Evolutionary conservation across 192 early-diverging fungal species (phyloP), one percentile per base, ranked within the genome.

Genomic region (Mortierella antarctica): DNA sequence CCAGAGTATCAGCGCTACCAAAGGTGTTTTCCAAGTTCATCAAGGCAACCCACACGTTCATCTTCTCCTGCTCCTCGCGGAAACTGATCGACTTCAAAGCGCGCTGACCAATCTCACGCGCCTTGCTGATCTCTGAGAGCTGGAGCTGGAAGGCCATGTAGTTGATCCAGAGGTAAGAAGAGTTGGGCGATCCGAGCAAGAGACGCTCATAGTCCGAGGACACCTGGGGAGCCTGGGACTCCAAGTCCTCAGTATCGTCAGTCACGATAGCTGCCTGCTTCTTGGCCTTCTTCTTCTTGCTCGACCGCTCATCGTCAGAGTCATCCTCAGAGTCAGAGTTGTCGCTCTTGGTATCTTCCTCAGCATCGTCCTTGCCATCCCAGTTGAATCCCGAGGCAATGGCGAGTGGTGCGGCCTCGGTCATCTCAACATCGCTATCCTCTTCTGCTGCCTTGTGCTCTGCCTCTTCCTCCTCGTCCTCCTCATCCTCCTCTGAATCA

Each of bases 71-170:
- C 76, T 96, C 93, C 73, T 99, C 98, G 52, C 96, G 82, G 84
- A 91, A 95, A 65, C 85, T 88, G 67, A 99, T 99, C 20, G 91
- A 93, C 83, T 94, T 96, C 63, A 99, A 85, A 17, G 98, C 98
- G 47, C 96, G 92, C 78, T 98, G 96, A 60, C 93, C 98, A 62
- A 98, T 92, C 52, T 91, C 90, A 51, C 98, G 93, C 13, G 98
- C 97, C 72, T 96, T 97, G 44, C 87, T 91, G 44, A 98, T 90
- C 84, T 99, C 97, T 0, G 96, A 94, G 65, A 98, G 86, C 60
- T 96, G 92, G 5, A 99, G 86, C 71, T 99, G 96, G 89, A 95
- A 96, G n/a, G 97, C 96, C 97, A 99, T 99, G 81, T 96, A 99
- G 84, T 99, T 96, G 78, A 99, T 96, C 98, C 98, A 99, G 58